These are phyloP conservation scores for Solanum appendiculatum DNA, from an alignment of 257 asterid species.

Conservation along the genomic window DNA sequence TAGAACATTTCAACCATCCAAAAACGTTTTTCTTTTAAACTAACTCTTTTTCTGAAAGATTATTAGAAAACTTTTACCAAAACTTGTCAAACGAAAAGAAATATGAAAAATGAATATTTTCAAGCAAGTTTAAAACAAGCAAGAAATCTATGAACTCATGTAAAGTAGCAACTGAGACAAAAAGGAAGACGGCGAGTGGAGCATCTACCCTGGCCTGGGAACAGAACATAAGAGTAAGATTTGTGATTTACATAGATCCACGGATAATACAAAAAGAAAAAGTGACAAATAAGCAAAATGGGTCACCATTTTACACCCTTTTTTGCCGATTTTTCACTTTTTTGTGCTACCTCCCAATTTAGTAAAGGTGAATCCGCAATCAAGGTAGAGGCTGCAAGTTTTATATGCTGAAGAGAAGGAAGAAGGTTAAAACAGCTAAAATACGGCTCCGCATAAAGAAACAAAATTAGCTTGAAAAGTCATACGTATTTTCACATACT, in stretches of 20 bases:
- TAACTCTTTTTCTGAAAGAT: background rate
- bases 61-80: background rate
- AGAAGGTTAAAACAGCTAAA: background rate
- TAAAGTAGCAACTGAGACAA: background rate
- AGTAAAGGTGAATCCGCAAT: background rate
- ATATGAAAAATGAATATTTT: background rate
- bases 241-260: background rate
- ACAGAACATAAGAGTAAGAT: background rate
- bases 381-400: background rate
- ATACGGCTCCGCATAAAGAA: background rate
- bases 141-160: background rate
- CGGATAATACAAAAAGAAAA: background rate
- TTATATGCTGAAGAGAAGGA: background rate
- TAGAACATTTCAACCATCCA: background rate
- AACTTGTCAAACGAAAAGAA: background rate
- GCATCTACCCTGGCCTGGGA: background rate
- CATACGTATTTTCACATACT: background rate
- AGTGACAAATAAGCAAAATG: background rate
- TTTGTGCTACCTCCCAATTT: background rate
- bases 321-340: background rate
- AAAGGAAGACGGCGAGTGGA: background rate
- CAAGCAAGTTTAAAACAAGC: too few species aligned
- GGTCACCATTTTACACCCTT: background rate
- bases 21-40: background rate
- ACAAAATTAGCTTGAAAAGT: background rate